Evolutionary conservation across 345 rosid species (phyloP).

Genomic region (Bruguiera gymnorhiza): DNA sequence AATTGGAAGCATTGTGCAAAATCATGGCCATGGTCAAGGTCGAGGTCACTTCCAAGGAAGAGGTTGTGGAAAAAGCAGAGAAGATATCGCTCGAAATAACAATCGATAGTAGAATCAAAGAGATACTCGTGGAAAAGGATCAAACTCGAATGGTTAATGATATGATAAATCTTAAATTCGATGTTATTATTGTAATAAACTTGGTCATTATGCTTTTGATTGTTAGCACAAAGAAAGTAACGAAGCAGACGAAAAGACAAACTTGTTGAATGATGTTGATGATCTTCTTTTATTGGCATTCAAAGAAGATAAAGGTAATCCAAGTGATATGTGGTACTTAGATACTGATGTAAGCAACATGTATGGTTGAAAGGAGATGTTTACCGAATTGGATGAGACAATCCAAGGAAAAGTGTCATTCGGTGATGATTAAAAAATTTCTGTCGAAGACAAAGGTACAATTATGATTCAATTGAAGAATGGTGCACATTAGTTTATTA

Average conservation of each 20-base stretch:
- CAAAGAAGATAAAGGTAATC: not conserved
- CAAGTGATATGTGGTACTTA: not conserved
- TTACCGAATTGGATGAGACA: conserved; percentile 1
- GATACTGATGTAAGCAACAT: not conserved
- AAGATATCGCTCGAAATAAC: not conserved
- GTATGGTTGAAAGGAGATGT: not conserved
- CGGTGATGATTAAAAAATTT: conserved; percentile 6
- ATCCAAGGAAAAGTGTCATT: not conserved
- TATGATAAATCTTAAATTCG: not conserved
- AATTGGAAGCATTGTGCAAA: too few species aligned
- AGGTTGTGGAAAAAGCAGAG: not conserved
- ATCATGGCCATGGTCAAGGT: not conserved
- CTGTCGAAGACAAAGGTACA: not conserved
- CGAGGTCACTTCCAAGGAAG: not conserved
- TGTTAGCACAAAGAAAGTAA: not conserved
- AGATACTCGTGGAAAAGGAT: not conserved
- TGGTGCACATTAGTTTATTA: not conserved
- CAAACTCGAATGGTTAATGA: not conserved
- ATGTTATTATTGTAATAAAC: not conserved
- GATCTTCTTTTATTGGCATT: not conserved
- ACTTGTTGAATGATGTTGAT: not conserved
- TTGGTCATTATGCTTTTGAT: too few species aligned
- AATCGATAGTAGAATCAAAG: not conserved
- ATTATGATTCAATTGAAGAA: not conserved
- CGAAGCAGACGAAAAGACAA: not conserved